A percentile compares a stretch with the other conserved stretches of the same genome.
These are phyloP conservation scores for Suillus bovinus DNA, from an alignment of 768 basidiomycete species.

Conservation along the genomic window DNA sequence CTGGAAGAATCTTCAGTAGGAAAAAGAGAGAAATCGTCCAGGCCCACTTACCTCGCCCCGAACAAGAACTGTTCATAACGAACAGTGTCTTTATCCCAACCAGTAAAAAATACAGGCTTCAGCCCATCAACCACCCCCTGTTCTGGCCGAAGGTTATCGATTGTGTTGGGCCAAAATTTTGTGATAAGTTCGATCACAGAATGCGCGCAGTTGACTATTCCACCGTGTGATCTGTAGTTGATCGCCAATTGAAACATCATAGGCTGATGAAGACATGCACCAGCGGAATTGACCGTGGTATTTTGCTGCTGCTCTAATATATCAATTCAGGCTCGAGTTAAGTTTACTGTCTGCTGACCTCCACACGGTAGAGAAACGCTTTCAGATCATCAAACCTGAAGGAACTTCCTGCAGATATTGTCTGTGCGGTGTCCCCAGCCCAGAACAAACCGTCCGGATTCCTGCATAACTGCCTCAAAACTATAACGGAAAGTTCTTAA, in stretches of 20 bases:
- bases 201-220: constrained; percentile 73
- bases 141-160: constrained; percentile 60
- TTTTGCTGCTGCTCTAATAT: constrained; percentile 22
- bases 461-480: constrained; percentile 59
- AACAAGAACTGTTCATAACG: constrained; percentile 60
- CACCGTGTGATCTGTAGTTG: constrained; percentile 73
- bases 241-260: constrained; percentile 55
- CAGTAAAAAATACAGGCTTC: constrained; percentile 58
- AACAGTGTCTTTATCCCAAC: constrained; percentile 44
- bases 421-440: constrained; percentile 82
- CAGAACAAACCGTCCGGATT: constrained; percentile 72
- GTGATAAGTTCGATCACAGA: constrained; percentile 63
- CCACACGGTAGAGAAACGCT: constrained; percentile 61
- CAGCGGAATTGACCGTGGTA: constrained; percentile 11
- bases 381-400: constrained; percentile 74
- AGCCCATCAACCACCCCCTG: constrained; percentile 52
- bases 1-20: constrained; percentile 30
- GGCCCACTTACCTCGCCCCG: constrained; percentile 40
- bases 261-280: constrained; percentile 26
- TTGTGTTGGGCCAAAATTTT: constrained; percentile 61
- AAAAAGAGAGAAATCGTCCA: not conserved
- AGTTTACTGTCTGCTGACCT: constrained; percentile 40
- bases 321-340: not conserved
- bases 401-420: constrained; percentile 70
- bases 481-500: constrained; percentile 32